phyloP scores from a whole-genome alignment of 2,329 filamentous ascomycete species.

The Apiospora malaysiana region DNA sequence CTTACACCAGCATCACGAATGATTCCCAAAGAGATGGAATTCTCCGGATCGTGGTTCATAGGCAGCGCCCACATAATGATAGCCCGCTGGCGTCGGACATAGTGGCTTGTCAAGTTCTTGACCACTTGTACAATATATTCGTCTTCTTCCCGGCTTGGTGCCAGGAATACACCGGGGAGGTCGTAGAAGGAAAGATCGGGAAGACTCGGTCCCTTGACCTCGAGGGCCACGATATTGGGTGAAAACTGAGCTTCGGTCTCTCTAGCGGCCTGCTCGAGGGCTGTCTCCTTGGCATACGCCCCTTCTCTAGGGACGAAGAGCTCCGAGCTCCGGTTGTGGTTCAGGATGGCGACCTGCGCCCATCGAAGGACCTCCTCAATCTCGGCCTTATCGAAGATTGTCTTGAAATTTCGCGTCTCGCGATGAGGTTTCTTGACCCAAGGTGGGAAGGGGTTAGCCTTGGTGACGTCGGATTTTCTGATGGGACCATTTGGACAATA shows the following conservation, averaged over 20 bases:
- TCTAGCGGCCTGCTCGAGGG: slow-evolving; percentile 45
- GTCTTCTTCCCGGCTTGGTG: slow-evolving; percentile 67
- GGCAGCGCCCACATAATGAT: slow-evolving; percentile 79
- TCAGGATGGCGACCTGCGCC: slow-evolving; percentile 80
- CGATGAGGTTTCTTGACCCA: slow-evolving; percentile 58
- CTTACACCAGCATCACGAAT: slow-evolving; percentile 62
- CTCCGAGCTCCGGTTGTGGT: slow-evolving; percentile 61
- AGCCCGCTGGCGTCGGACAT: slow-evolving; percentile 72
- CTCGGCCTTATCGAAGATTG: slow-evolving; percentile 62
- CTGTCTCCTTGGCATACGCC: slow-evolving; percentile 44
- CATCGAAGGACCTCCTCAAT: slow-evolving; percentile 73
- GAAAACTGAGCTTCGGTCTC: slow-evolving; percentile 71
- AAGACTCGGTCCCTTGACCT: slow-evolving; percentile 74
- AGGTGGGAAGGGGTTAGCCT: slow-evolving; percentile 63
- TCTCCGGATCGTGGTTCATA: slow-evolving; percentile 80
- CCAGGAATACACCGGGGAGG: slow-evolving; percentile 81
- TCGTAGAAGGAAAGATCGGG: slow-evolving; percentile 85
- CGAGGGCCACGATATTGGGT: slow-evolving; percentile 79
- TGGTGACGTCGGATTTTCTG: slow-evolving; percentile 53
- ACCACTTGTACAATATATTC: slow-evolving; percentile 75
- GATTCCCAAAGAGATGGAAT: slow-evolving; percentile 72
- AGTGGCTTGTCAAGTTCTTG: slow-evolving; percentile 70
- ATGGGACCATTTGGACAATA: slow-evolving; percentile 54
- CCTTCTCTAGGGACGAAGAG: slow-evolving; percentile 60
- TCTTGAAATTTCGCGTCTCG: slow-evolving; percentile 65